Base-by-base conservation (phyloP, 1,139 yeast species). In the Suhomyces coccinellae region DNA sequence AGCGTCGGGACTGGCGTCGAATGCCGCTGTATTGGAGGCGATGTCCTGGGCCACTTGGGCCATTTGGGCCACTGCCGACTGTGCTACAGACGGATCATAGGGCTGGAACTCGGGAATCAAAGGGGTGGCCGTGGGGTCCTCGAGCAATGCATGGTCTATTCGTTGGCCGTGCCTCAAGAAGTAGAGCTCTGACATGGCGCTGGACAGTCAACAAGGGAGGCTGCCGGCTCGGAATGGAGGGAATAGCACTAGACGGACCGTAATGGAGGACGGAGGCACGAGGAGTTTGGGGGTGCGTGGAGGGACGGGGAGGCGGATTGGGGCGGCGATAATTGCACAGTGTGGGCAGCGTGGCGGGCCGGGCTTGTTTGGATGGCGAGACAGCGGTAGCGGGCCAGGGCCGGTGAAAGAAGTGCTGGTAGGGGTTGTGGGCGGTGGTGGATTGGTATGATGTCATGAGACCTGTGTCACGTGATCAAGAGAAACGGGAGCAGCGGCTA, bases 91-190 rank as follows among this genome's bases (percentile, higher is more conserved):
- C 17, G 78, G 78, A 52, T 74, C 79, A 52, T 69, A 74, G 1
- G 59, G 58, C 41, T 62, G 60, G 51, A 65, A 71, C 20, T 67
- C 69, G 9, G 61, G 50, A 16, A 54, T 45, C 13, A 71, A 40
- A 3, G 76, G 69, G 33, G 50, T 50, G 22, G 71, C 69, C 11
- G 41, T 30, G 9, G 66, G 58, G 39, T 67, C 63, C 27, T 52
- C 54, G 33, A 53, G 45, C 42, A 58, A 51, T 5, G 68, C 73
- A 51, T 72, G 77, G 55, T 74, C 79, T 42, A 73, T 70, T 48
- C 79, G 61, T 43, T 65, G 63, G 31, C 75, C 79, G 58, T 74
- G 79, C 46, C 79, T 75, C 51, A 74, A 61, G 60, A 74, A 74
- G 57, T 61, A 71, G 50, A 74, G 59, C 58, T 74, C 79, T 27